Base-by-base conservation (phyloP, 1,139 yeast genomes). In the Yamadazyma buinensis region DNA sequence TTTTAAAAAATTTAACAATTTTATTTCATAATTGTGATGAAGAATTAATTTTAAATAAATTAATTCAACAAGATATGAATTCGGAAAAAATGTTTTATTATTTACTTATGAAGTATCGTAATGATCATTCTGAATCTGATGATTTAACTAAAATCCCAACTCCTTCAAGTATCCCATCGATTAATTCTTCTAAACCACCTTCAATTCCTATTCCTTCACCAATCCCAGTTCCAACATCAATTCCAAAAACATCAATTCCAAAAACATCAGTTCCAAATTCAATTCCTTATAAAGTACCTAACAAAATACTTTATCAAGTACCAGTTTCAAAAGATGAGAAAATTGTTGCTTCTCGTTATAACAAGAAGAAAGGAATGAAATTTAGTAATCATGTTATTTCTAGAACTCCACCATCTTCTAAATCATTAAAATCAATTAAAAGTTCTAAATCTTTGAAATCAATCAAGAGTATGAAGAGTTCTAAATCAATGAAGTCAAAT, bases 41-140 rank as follows among this genome's bases (percentile, higher is more conserved):
- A 38, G 71, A 75, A 14, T 61, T 73, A 10, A 77, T 92, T 25
- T 63, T 84, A 25, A 59, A 74, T 7, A 74, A 79, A 39, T 66
- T 92, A 28, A 48, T 83, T 32, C 67, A 80, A 2, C 67, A 77
- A 0, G 75, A 67, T 20, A 84, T 83, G 45, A 44, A 39, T 15
- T 77, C 95, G 1, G 98, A 94, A 52, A 94, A 92, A 64, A 79
- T 92, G 37, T 92, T 92, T 49, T 94, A 92, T 59, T 83, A 87
- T 42, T 64, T 94, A 38, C 66, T 92, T 41, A 67, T 83, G 67
- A 81, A 86, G 50, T 92, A 92, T 57, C 75, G 97, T 46, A 84
- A 83, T 48, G 94, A 84, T 41, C 95, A 86, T 54, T 20, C 28
- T 18, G 49, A 57, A 21, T 46, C 46, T 26, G 47, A 42, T 34